Percentiles rank a stretch among this genome's conserved stretches.
Evolutionary conservation across 331 rosid genomes (phyloP).

Genomic region (Pyracantha coccinea): DNA sequence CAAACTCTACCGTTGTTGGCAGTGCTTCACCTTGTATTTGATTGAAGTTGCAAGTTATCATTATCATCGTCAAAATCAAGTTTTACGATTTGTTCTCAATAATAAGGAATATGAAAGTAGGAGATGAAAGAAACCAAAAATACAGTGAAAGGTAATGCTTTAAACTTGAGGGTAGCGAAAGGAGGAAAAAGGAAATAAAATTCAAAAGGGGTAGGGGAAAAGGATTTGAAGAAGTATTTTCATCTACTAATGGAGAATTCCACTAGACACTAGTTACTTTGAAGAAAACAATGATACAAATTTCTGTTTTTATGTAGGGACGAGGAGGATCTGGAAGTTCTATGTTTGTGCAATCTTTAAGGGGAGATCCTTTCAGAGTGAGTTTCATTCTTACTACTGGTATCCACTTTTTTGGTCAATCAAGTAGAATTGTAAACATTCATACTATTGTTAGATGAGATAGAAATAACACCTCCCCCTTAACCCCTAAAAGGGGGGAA

Average conservation of each 20-base stretch:
- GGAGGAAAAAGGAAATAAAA: background rate
- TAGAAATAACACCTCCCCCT: background rate
- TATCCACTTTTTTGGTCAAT: background rate
- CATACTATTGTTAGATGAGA: background rate
- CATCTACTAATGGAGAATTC: background rate
- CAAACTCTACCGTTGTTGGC: background rate
- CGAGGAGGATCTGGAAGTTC: conserved; percentile 11
- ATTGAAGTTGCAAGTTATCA: background rate
- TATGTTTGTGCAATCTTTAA: conserved; percentile 18
- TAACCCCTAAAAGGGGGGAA: no score
- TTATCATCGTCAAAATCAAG: background rate
- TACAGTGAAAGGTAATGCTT: background rate
- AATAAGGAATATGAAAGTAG: background rate
- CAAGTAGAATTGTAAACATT: background rate
- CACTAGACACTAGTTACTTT: background rate
- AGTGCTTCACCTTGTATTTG: background rate
- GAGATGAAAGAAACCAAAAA: background rate
- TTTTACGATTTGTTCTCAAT: background rate
- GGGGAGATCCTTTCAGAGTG: conserved; percentile 24
- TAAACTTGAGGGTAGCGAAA: background rate
- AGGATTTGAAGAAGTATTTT: background rate
- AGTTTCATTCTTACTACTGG: conserved; percentile 5
- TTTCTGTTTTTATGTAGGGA: background rate
- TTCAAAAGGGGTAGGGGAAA: background rate
- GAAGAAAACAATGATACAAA: background rate